Percentiles rank a stretch among this genome's conserved stretches.
Conservation (phyloP, 148 eudicot genomes). For the Dysphania ambrosioides region DNA sequence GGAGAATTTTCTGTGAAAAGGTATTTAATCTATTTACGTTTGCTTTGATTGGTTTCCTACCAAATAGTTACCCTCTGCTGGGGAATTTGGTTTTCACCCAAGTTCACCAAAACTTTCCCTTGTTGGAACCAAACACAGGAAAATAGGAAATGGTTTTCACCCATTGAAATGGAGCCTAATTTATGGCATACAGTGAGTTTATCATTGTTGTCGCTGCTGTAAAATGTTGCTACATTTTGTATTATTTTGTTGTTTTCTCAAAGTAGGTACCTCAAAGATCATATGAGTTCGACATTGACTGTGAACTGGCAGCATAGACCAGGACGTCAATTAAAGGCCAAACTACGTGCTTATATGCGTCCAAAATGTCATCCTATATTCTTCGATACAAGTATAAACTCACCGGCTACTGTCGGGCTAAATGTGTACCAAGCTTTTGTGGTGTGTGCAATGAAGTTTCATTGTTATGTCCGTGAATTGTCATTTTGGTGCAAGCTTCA, state of each 20-base stretch:
- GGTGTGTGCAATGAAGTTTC: slow-evolving; percentile 88
- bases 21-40: too few relatives aligned
- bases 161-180: too few relatives aligned
- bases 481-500: slow-evolving; percentile 37
- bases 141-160: too few relatives aligned
- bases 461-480: slow-evolving; percentile 57
- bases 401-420: slow-evolving; percentile 63
- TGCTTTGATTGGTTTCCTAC: too few relatives aligned
- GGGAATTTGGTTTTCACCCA: too few relatives aligned
- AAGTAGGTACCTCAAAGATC: slow-evolving; percentile 58
- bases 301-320: slow-evolving; percentile 57
- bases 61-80: too few relatives aligned
- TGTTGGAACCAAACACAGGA: too few relatives aligned
- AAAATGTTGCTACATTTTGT: not conserved
- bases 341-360: slow-evolving; percentile 68
- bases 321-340: slow-evolving; percentile 43
- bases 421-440: slow-evolving; percentile 79
- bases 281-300: slow-evolving; percentile 65
- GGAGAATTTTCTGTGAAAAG: too few relatives aligned
- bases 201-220: not conserved
- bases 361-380: slow-evolving; percentile 86
- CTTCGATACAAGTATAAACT: slow-evolving; percentile 71
- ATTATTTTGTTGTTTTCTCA: slow-evolving; percentile 3
- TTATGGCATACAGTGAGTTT: not conserved
- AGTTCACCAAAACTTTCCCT: too few relatives aligned